These are phyloP conservation scores for Closterium sp. DNA, from an alignment of 139 green algal species.

Conservation along the genomic window DNA sequence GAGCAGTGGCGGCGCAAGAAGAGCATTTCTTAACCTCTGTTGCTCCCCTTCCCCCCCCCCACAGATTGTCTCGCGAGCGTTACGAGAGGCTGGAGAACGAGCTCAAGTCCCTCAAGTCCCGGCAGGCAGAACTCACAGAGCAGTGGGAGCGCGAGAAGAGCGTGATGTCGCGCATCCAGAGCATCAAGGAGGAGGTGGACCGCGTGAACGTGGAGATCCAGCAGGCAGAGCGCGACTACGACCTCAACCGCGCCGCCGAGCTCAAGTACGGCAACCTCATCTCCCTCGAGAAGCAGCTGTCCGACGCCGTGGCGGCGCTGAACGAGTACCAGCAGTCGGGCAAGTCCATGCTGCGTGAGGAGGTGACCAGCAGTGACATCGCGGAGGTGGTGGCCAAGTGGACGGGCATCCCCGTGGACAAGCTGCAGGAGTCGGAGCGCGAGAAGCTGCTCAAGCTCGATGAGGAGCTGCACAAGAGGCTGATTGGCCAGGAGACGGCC, in stretches of 20 bases:
- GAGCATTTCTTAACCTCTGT: too few species aligned
- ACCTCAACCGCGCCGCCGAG: constrained; percentile 91
- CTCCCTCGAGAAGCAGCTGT: constrained; percentile 73
- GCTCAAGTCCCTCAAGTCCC: constrained; percentile 71
- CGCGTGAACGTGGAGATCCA: constrained; percentile 79
- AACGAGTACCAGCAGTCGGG: constrained; percentile 41
- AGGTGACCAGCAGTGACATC: constrained; percentile 93
- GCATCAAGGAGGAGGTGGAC: constrained; percentile 90
- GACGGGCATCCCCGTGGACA: constrained; percentile 85
- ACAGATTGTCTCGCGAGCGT: constrained; percentile 58
- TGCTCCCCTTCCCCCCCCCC: too few species aligned
- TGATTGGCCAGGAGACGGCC: constrained; percentile 74
- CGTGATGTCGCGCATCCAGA: constrained; percentile 55
- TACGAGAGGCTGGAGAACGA: constrained; percentile 76
- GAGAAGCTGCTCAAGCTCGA: constrained; percentile 91
- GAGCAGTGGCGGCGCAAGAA: too few species aligned
- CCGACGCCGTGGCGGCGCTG: constrained; percentile 51
- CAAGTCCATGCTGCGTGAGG: constrained; percentile 82
- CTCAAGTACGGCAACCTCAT: constrained; percentile 97
- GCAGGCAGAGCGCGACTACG: constrained; percentile 89
- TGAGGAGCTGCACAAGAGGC: constrained; percentile 84
- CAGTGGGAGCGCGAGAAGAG: constrained; percentile 81
- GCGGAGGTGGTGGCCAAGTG: constrained; percentile 90
- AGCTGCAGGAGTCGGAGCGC: constrained; percentile 79
- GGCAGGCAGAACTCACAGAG: constrained; percentile 73